phyloP scores from a whole-genome alignment of 2,329 filamentous ascomycete species.

The Myriosclerotinia scirpicola region DNA sequence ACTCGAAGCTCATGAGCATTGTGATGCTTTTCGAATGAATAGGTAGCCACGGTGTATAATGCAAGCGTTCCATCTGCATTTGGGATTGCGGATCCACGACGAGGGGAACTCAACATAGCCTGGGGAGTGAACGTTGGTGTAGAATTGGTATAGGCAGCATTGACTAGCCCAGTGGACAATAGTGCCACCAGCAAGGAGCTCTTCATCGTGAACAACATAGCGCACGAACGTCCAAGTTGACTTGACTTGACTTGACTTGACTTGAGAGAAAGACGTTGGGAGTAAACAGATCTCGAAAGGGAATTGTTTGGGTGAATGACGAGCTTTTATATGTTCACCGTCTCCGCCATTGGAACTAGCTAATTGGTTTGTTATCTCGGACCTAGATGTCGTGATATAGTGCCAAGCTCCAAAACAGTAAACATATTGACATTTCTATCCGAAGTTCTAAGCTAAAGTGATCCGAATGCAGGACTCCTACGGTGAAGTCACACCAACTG shows the following conservation, averaged over 20 bases:
- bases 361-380: conserved; percentile 20
- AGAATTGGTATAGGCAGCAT: conserved; percentile 24
- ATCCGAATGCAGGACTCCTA: not conserved
- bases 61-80: conserved; percentile 65
- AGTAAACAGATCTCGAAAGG: not conserved
- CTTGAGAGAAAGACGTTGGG: not conserved
- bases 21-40: conserved; percentile 72
- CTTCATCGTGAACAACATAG: conserved; percentile 23
- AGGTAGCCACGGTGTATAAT: conserved; percentile 70
- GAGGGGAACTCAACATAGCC: conserved; percentile 71
- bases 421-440: conserved; percentile 7
- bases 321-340: conserved; percentile 13
- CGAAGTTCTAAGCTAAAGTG: not conserved
- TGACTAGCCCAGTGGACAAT: conserved; percentile 17
- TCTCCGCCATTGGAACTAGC: not conserved
- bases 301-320: not conserved
- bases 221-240: conserved; percentile 4
- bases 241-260: not conserved
- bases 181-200: conserved; percentile 17
- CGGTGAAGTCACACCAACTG: not conserved
- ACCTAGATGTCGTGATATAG: conserved; percentile 2
- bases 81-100: conserved; percentile 66
- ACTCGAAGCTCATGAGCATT: conserved; percentile 56
- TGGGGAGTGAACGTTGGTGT: conserved; percentile 61
- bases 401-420: conserved; percentile 15